phyloP scores from a whole-genome alignment of 768 basidiomycete species.

The Butyriboletus loyo region DNA sequence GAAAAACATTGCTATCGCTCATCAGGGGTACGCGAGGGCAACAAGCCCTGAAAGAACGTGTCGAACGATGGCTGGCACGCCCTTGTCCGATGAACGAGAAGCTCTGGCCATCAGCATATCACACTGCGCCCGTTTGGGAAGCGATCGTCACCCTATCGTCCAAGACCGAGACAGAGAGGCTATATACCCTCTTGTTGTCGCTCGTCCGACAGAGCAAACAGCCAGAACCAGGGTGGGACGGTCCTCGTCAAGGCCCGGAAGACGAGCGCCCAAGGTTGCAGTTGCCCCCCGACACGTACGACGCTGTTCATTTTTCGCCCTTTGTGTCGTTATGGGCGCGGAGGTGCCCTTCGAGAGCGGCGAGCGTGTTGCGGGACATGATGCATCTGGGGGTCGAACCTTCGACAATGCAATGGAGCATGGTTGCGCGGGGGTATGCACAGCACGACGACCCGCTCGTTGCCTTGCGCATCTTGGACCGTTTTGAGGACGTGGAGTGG shows the following conservation, averaged over 20 bases:
- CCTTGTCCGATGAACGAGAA: slow-evolving; percentile 11
- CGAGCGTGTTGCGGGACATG: slow-evolving; percentile 53
- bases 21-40: slow-evolving; percentile 14
- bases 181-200: slow-evolving; percentile 47
- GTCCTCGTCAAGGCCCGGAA: not conserved
- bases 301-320: slow-evolving; percentile 46
- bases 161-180: slow-evolving; percentile 24
- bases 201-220: slow-evolving; percentile 12
- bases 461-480: slow-evolving; percentile 42
- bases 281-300: slow-evolving; percentile 30
- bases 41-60: not conserved
- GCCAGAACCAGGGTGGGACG: not conserved
- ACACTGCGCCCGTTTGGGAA: slow-evolving; percentile 37
- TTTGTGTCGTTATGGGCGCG: slow-evolving; percentile 46
- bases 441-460: slow-evolving; percentile 32
- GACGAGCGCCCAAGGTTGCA: slow-evolving; percentile 4
- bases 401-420: slow-evolving; percentile 46
- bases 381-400: slow-evolving; percentile 43
- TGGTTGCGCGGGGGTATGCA: slow-evolving; percentile 47
- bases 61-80: not conserved
- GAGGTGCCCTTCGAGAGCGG: slow-evolving; percentile 30
- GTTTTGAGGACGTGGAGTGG: slow-evolving; percentile 33
- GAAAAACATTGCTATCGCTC: slow-evolving; percentile 19
- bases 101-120: slow-evolving; percentile 33
- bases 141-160: slow-evolving; percentile 25